Evolutionary conservation across 164 flowering plant genomes (phyloP).

Genomic region (Hamamelis virginiana): DNA sequence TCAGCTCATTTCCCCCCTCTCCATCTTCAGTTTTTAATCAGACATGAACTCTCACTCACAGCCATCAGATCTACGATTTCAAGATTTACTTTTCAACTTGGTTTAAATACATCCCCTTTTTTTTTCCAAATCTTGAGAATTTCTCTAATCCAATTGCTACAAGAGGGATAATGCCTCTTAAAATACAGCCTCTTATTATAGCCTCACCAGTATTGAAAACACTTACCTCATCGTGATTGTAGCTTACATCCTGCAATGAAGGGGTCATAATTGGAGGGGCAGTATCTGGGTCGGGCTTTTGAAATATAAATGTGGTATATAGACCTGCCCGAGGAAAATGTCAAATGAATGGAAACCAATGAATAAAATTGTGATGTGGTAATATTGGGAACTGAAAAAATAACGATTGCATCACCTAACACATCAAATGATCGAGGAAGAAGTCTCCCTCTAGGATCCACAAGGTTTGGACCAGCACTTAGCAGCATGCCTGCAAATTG

Average conservation of each 20-base stretch:
- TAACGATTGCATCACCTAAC: constrained; percentile 46
- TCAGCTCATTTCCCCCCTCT: no score
- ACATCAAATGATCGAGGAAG: constrained; percentile 81
- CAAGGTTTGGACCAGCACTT: constrained; percentile 51
- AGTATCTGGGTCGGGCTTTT: constrained; percentile 86
- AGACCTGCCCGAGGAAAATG: constrained; percentile 55
- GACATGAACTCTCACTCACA: no score
- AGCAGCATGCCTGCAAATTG: constrained; percentile 70
- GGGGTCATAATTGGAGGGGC: constrained; percentile 77
- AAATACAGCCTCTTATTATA: neutral
- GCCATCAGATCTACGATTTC: no score
- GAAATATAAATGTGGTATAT: constrained; percentile 84
- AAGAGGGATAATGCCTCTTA: neutral
- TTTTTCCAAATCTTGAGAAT: no score
- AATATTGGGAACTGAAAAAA: neutral
- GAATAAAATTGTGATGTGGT: neutral
- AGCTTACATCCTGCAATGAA: constrained; percentile 39
- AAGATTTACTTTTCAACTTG: no score
- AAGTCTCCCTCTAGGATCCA: constrained; percentile 81
- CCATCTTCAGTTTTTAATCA: no score
- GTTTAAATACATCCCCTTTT: no score
- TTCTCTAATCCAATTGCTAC: neutral
- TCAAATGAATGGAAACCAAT: constrained; percentile 3
- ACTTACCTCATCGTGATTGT: constrained; percentile 40
- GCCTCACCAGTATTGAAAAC: neutral